These are phyloP conservation scores for Malassezia brasiliensis DNA, from an alignment of 1,284 basidiomycete species.

Conservation along the genomic window DNA sequence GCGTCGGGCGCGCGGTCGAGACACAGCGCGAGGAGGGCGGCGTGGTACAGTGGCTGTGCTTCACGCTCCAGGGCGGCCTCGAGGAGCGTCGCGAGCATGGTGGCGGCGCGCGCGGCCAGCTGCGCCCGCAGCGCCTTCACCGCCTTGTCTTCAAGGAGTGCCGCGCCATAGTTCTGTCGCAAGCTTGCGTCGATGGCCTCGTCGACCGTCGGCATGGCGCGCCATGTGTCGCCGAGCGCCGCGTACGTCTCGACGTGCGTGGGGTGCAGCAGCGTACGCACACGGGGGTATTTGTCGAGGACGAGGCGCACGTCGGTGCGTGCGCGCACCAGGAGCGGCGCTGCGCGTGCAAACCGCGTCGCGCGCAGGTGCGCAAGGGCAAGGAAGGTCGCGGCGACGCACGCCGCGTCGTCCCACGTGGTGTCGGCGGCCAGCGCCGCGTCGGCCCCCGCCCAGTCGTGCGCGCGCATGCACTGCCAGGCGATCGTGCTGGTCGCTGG, in stretches of 20 bases:
- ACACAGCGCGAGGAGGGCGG: background rate
- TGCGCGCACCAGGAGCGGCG: constrained; percentile 13
- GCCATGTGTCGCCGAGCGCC: background rate
- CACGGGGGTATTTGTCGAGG: constrained; percentile 17
- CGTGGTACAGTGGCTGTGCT: background rate
- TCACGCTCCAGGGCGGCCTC: background rate
- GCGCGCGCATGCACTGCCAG: background rate
- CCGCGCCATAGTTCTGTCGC: constrained; percentile 23
- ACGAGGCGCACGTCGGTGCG: constrained; percentile 23
- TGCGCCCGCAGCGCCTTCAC: background rate
- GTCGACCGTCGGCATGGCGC: background rate
- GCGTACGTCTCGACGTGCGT: background rate
- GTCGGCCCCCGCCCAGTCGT: background rate
- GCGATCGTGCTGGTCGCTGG: background rate
- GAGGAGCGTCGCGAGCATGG: constrained; percentile 21
- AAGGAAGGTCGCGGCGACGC: constrained; percentile 1
- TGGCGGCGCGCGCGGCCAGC: constrained; percentile 19
- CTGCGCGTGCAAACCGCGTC: constrained; percentile 21
- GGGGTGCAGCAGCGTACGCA: background rate
- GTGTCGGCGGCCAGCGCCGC: background rate
- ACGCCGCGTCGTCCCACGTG: background rate
- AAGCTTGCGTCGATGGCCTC: background rate
- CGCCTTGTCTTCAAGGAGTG: background rate
- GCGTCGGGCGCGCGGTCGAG: background rate
- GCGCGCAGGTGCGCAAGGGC: constrained; percentile 23